A percentile compares a stretch with the other conserved stretches of the same genome.
Evolutionary conservation across 352 stramenopile genomes (phyloP).

Genomic region (Phytophthora syringae): DNA sequence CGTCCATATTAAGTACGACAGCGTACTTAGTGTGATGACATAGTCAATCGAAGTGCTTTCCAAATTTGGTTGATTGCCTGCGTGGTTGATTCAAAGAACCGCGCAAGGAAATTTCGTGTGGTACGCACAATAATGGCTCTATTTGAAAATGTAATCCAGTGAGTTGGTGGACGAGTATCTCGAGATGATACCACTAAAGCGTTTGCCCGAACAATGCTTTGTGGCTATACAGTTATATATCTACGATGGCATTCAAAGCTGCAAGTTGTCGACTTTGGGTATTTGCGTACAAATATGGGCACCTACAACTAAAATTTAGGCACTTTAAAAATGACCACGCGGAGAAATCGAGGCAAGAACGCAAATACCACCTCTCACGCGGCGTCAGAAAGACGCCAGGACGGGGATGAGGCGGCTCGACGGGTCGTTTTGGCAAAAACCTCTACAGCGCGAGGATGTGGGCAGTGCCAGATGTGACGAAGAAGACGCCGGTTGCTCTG

Average conservation of each 20-base stretch:
- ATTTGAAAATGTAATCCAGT: conserved; percentile 2
- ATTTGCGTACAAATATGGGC: not conserved
- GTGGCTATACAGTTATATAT: not conserved
- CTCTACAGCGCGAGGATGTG: not conserved
- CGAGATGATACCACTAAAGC: not conserved
- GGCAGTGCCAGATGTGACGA: not conserved
- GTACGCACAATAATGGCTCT: no score
- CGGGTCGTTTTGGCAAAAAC: not conserved
- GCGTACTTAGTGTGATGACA: no score
- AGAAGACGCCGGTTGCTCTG: not conserved
- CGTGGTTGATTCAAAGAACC: not conserved
- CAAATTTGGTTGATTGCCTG: not conserved
- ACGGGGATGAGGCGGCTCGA: not conserved
- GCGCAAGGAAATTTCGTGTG: no score
- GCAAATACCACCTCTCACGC: not conserved
- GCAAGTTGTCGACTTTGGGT: not conserved
- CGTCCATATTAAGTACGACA: no score
- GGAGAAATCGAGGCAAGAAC: no score
- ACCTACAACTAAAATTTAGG: not conserved
- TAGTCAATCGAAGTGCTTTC: no score
- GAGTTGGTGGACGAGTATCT: not conserved
- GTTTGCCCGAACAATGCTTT: not conserved
- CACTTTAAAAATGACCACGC: not conserved
- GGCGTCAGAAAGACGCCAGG: conserved; percentile 1
- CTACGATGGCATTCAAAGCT: not conserved